Evolutionary conservation across 495 filamentous ascomycete species (phyloP).

Genomic region (Trichoderma erinaceum): DNA sequence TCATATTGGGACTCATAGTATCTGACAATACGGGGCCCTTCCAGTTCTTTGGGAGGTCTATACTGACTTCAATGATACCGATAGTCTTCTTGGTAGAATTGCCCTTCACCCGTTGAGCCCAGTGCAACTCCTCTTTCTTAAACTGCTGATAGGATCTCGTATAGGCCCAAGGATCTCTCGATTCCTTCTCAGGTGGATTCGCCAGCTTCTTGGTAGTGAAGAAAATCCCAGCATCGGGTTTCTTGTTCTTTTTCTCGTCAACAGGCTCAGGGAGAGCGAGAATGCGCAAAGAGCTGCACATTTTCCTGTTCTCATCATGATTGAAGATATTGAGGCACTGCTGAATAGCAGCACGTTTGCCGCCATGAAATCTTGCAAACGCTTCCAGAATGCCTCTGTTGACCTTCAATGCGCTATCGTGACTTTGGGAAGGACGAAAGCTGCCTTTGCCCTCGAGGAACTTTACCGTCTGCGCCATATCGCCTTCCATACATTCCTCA

Average conservation of each 20-base stretch:
- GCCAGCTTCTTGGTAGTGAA: background rate
- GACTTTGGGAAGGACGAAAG: background rate
- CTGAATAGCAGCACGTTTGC: constrained; percentile 36
- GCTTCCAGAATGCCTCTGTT: background rate
- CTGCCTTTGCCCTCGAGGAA: background rate
- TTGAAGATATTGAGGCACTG: constrained; percentile 25
- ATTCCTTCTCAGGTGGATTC: background rate
- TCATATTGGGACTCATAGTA: background rate
- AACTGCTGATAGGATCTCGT: background rate
- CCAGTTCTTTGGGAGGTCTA: background rate
- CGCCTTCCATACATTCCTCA: background rate
- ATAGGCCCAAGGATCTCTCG: constrained; percentile 3
- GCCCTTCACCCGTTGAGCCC: background rate
- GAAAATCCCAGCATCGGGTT: background rate
- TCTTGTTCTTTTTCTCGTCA: background rate
- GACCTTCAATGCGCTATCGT: background rate
- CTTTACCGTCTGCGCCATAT: background rate
- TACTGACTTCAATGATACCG: background rate
- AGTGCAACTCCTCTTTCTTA: background rate
- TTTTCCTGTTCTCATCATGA: constrained; percentile 17
- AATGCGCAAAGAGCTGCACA: background rate
- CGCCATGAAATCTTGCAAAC: constrained; percentile 29
- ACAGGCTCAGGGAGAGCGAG: background rate
- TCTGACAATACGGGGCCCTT: background rate
- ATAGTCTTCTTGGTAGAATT: background rate